Percentiles rank a stretch among this genome's conserved stretches.
phyloP scores from a whole-genome alignment of 2,329 filamentous ascomycete species.

The Penicillium janthinellum region DNA sequence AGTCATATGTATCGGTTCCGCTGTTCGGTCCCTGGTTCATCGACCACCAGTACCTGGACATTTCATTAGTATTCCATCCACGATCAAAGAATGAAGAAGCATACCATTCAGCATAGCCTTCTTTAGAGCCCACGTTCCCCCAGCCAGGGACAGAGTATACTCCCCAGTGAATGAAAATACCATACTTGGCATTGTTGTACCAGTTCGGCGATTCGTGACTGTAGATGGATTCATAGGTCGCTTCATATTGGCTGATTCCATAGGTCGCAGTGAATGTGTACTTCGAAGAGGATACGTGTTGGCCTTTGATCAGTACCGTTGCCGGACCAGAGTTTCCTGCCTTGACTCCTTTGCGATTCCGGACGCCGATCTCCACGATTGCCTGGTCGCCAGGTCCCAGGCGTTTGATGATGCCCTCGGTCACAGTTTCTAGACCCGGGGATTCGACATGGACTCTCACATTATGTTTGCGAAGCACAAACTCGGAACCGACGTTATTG shows the following conservation, averaged over 20 bases:
- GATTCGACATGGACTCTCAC: constrained; percentile 40
- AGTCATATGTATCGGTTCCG: constrained; percentile 50
- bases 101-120: constrained; percentile 45
- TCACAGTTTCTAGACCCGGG: constrained; percentile 36
- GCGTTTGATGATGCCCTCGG: constrained; percentile 40
- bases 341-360: constrained; percentile 34
- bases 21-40: constrained; percentile 48
- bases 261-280: constrained; percentile 41
- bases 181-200: constrained; percentile 59
- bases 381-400: constrained; percentile 45
- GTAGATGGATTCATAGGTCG: constrained; percentile 43
- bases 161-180: constrained; percentile 65
- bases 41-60: constrained; percentile 50
- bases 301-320: constrained; percentile 31
- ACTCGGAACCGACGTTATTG: constrained; percentile 41
- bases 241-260: constrained; percentile 36
- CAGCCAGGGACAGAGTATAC: constrained; percentile 59
- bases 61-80: background rate
- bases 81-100: background rate
- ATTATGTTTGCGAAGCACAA: constrained; percentile 36
- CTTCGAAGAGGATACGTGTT: constrained; percentile 22
- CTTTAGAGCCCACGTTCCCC: constrained; percentile 48
- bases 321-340: constrained; percentile 34
- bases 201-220: constrained; percentile 54
- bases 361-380: constrained; percentile 41